Conservation (phyloP, 306 rosid genomes). For the Nissolia schottii region DNA sequence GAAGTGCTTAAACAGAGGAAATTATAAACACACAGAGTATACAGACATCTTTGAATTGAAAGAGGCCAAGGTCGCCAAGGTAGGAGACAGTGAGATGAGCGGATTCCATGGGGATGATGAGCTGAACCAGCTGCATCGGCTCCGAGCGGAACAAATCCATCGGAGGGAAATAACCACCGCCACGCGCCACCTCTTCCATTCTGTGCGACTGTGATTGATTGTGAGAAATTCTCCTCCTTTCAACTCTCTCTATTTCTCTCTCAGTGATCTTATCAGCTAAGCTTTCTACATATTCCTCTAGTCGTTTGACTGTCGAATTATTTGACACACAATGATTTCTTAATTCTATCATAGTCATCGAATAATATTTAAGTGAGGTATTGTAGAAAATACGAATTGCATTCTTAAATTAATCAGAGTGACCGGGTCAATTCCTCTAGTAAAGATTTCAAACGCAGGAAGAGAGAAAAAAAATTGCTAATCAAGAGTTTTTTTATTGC, state of each 20-base stretch:
- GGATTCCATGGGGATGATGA: conserved; percentile 94
- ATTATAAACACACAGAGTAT: background rate
- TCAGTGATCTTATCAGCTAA: background rate
- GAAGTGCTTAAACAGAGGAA: conserved; percentile 29
- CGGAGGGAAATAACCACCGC: conserved; percentile 77
- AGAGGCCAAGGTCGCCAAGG: conserved; percentile 93
- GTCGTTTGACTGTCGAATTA: too few species aligned
- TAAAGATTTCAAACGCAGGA: background rate
- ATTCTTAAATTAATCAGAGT: background rate
- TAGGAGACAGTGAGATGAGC: conserved; percentile 86
- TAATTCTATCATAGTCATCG: background rate
- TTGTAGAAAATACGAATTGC: background rate
- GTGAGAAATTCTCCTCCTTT: too few species aligned
- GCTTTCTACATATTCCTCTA: conserved; percentile 11
- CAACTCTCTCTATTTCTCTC: background rate
- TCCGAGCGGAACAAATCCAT: conserved; percentile 99
- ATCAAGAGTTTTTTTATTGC: background rate
- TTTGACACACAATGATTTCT: background rate
- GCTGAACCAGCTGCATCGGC: conserved; percentile 96
- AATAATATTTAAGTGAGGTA: background rate
- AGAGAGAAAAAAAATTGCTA: background rate
- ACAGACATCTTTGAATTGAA: conserved; percentile 86
- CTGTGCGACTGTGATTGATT: background rate
- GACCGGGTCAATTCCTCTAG: background rate
- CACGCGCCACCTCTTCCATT: conserved; percentile 57